A percentile compares a stretch with the other conserved stretches of the same genome.
phyloP scores from a whole-genome alignment of 2,329 filamentous ascomycete genomes.

The Thielaviopsis populi region DNA sequence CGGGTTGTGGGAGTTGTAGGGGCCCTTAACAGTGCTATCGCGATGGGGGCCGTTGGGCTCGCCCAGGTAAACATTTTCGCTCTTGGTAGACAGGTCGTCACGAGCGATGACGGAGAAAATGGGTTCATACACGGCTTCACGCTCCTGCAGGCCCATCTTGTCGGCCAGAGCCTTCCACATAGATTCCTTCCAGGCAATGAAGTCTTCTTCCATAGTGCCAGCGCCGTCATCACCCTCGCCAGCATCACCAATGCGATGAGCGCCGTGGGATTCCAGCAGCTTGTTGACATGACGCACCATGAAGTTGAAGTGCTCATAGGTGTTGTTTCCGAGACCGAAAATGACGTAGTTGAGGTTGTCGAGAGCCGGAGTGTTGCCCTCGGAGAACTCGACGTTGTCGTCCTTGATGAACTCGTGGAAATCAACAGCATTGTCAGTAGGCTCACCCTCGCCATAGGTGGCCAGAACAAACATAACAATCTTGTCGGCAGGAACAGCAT shows the following conservation, averaged over 20 bases:
- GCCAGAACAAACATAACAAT: constrained; percentile 89
- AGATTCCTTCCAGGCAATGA: constrained; percentile 95
- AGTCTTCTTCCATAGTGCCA: constrained; percentile 99
- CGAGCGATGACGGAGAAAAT: constrained; percentile 71
- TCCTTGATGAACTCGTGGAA: constrained; percentile 92
- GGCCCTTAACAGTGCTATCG: constrained; percentile 66
- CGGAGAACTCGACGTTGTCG: constrained; percentile 69
- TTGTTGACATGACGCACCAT: constrained; percentile 91
- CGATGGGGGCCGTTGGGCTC: constrained; percentile 96
- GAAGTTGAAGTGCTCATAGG: constrained; percentile 97
- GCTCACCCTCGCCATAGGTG: constrained; percentile 96
- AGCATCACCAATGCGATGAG: constrained; percentile 66
- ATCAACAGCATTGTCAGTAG: constrained; percentile 95
- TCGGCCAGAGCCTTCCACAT: constrained; percentile 85
- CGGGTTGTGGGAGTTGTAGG: constrained; percentile 92
- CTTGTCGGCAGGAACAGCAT: constrained; percentile 77
- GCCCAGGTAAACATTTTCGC: constrained; percentile 75
- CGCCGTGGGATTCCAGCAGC: constrained; percentile 67
- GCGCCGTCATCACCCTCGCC: constrained; percentile 96
- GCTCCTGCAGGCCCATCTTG: constrained; percentile 80
- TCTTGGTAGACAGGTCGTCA: constrained; percentile 56
- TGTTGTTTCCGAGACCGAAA: constrained; percentile 97
- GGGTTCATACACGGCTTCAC: constrained; percentile 90
- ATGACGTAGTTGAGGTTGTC: constrained; percentile 79
- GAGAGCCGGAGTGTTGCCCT: constrained; percentile 58